Evolutionary conservation across 768 basidiomycete genomes (phyloP).

Genomic region (Termitomyces sp.): DNA sequence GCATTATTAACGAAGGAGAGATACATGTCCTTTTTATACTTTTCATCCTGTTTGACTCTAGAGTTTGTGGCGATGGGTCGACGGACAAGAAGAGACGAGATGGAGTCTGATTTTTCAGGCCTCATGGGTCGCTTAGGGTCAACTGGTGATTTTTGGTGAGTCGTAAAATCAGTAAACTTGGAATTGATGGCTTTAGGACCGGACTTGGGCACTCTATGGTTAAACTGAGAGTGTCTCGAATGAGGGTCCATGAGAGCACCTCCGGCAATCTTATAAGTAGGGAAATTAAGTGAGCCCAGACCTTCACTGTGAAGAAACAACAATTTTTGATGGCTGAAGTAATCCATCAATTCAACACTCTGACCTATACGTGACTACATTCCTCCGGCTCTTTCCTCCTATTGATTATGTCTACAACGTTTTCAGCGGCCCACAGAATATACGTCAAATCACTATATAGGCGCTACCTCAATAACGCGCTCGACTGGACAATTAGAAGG

Average conservation of each 20-base stretch:
- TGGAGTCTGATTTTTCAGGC: slow-evolving; percentile 21
- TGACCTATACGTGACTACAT: not conserved
- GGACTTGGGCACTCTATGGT: slow-evolving; percentile 62
- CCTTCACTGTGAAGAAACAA: slow-evolving; percentile 2
- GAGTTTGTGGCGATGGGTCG: slow-evolving; percentile 78
- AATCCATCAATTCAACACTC: slow-evolving; percentile 6
- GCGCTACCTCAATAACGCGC: slow-evolving; percentile 76
- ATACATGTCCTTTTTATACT: slow-evolving; percentile 77
- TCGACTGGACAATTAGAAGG: slow-evolving; percentile 86
- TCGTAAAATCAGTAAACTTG: slow-evolving; percentile 36
- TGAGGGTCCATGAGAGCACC: slow-evolving; percentile 62
- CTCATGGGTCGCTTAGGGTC: slow-evolving; percentile 33
- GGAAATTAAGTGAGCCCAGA: not conserved
- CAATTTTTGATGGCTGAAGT: slow-evolving; percentile 16
- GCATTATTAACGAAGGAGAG: slow-evolving; percentile 80
- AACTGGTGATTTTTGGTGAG: slow-evolving; percentile 29
- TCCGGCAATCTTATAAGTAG: slow-evolving; percentile 4
- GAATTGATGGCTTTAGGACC: slow-evolving; percentile 46
- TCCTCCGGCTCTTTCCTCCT: slow-evolving; percentile 10
- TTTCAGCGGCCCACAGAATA: slow-evolving; percentile 68
- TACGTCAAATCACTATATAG: slow-evolving; percentile 92
- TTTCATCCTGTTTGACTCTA: slow-evolving; percentile 70
- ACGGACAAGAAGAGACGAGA: slow-evolving; percentile 22
- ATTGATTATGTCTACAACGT: slow-evolving; percentile 50
- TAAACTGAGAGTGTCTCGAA: slow-evolving; percentile 70